Evolutionary conservation across 23 red algal genomes (phyloP).

Genomic region (Gracilaria gracilis): DNA sequence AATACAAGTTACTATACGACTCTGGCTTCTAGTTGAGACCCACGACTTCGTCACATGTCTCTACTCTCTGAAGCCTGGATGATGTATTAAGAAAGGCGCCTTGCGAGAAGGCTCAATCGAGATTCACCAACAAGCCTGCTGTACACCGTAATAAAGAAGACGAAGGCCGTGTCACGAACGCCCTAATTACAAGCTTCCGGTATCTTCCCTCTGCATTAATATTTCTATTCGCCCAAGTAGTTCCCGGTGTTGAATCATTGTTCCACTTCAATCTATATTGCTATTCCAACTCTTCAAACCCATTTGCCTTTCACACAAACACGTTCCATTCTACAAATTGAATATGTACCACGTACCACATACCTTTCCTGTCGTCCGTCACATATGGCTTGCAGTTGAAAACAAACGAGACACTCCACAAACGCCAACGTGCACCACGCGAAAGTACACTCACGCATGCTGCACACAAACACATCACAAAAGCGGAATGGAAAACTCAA

Average conservation of each 20-base stretch:
- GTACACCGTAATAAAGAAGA: not conserved
- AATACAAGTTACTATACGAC: not conserved
- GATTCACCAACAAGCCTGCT: not conserved
- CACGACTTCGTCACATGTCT: not conserved
- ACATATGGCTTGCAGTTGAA: not conserved
- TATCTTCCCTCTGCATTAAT: not conserved
- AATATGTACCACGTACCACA: not conserved
- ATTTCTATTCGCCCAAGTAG: not conserved
- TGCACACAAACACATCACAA: not conserved
- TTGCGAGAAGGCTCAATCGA: not conserved
- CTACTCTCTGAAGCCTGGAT: too few relatives aligned
- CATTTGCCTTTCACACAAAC: slow-evolving; percentile 2
- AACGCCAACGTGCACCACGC: too few relatives aligned
- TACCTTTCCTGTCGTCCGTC: not conserved
- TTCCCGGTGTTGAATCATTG: not conserved
- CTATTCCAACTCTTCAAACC: not conserved
- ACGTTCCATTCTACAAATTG: not conserved
- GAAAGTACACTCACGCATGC: not conserved
- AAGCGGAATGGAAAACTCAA: not conserved
- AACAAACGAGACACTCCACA: not conserved
- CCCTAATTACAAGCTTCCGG: not conserved
- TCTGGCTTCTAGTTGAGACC: too few relatives aligned
- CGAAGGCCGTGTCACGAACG: not conserved
- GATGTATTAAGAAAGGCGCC: too few relatives aligned
- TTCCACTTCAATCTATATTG: slow-evolving; percentile 29